These are phyloP conservation scores for Orbilia brochopaga DNA, from an alignment of 2,329 filamentous ascomycete species.

Conservation along the genomic window DNA sequence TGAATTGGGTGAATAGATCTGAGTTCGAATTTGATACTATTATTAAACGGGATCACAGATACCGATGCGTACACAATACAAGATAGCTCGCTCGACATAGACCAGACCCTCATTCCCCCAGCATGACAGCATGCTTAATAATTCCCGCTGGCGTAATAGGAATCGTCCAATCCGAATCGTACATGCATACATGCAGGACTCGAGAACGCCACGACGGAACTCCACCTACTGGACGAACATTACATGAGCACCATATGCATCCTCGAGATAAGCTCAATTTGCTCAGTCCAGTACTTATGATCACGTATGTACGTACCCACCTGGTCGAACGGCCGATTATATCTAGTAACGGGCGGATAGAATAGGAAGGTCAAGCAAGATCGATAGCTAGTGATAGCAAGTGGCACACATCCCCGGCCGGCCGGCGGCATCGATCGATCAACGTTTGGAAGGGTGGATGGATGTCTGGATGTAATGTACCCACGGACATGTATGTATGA, in stretches of 20 bases:
- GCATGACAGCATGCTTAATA: no score
- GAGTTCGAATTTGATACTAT: not conserved
- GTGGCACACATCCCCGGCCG: no score
- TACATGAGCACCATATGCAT: no score
- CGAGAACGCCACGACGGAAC: conserved; percentile 4
- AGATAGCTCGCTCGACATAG: no score
- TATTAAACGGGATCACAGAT: no score
- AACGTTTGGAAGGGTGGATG: no score
- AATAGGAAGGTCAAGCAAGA: conserved; percentile 6
- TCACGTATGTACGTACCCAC: not conserved
- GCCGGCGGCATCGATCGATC: no score
- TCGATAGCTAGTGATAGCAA: not conserved
- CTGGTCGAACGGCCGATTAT: not conserved
- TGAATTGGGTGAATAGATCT: not conserved
- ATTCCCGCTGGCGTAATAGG: not conserved
- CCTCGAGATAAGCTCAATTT: not conserved
- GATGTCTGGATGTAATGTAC: no score
- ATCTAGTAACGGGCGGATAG: not conserved
- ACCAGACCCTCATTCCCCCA: no score
- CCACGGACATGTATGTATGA: not conserved
- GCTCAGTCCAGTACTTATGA: not conserved
- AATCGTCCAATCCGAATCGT: conserved; percentile 3
- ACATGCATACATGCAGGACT: not conserved
- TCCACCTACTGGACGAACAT: not conserved
- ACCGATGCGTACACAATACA: no score